Percentiles rank a stretch among this genome's conserved stretches.
These are phyloP conservation scores for Trichomonascaceae sp. DNA, from an alignment of 1,139 yeast genomes.

Conservation along the genomic window DNA sequence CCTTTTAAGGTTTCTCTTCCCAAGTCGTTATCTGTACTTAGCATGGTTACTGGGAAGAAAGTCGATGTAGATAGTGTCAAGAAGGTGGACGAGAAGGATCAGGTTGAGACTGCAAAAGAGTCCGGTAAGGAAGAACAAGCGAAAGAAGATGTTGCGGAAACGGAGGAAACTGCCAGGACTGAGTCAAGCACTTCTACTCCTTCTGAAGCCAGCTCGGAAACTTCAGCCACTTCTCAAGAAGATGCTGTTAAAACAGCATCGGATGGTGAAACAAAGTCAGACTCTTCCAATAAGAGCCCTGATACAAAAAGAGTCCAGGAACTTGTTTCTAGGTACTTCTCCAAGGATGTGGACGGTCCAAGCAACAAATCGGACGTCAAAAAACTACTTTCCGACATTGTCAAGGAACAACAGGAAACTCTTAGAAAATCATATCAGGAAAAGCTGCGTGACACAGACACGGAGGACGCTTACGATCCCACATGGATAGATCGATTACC, in stretches of 20 bases:
- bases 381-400: conserved; percentile 50
- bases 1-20: conserved; percentile 22
- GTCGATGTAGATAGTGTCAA: background rate
- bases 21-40: conserved; percentile 23
- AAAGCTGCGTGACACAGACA: conserved; percentile 22
- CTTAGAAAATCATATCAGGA: conserved; percentile 37
- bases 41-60: conserved; percentile 24
- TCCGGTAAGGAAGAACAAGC: background rate
- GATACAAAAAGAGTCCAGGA: conserved; percentile 1
- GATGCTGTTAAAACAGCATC: background rate
- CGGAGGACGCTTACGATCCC: conserved; percentile 43
- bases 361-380: conserved; percentile 39
- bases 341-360: conserved; percentile 11
- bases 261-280: conserved; percentile 7
- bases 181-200: background rate
- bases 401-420: conserved; percentile 45
- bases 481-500: conserved; percentile 52
- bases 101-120: background rate
- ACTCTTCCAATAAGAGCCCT: background rate
- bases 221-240: background rate
- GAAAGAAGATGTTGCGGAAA: background rate
- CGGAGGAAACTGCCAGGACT: conserved; percentile 5
- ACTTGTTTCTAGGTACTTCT: conserved; percentile 2
- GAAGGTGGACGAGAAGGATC: conserved; percentile 2
- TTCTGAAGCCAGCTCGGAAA: background rate